Evolutionary conservation across 2,329 filamentous ascomycete genomes (phyloP).

Genomic region (Colletotrichum cuscutae): DNA sequence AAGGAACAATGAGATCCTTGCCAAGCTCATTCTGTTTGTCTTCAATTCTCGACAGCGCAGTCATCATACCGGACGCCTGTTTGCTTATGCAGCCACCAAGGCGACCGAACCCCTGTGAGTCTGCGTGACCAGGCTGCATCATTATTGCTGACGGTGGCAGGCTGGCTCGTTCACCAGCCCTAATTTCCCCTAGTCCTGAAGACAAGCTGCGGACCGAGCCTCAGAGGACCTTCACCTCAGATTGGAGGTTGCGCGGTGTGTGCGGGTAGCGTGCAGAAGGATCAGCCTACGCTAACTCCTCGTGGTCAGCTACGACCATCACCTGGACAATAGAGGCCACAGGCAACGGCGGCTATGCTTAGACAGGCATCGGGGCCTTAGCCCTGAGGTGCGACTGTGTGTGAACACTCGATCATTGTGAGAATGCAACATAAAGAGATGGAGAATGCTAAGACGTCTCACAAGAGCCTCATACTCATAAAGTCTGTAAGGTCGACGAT

Average conservation of each 20-base stretch:
- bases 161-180: neutral
- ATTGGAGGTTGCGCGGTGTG: neutral
- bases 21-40: neutral
- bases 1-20: too few relatives aligned
- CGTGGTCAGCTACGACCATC: neutral
- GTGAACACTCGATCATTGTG: too few relatives aligned
- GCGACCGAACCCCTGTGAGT: neutral
- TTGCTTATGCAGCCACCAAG: slow-evolving; percentile 10
- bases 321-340: slow-evolving; percentile 7
- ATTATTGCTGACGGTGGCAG: slow-evolving; percentile 10
- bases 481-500: neutral
- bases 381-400: neutral
- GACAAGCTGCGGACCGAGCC: slow-evolving; percentile 6
- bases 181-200: neutral
- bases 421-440: too few relatives aligned
- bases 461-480: neutral
- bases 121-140: slow-evolving; percentile 9
- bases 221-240: neutral
- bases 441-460: neutral
- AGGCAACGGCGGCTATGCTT: neutral
- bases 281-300: slow-evolving; percentile 8
- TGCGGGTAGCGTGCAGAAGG: neutral
- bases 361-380: neutral
- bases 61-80: slow-evolving; percentile 1
- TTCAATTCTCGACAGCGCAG: neutral